phyloP scores from a whole-genome alignment of 164 flowering plant genomes.

The Warburgia ugandensis region DNA sequence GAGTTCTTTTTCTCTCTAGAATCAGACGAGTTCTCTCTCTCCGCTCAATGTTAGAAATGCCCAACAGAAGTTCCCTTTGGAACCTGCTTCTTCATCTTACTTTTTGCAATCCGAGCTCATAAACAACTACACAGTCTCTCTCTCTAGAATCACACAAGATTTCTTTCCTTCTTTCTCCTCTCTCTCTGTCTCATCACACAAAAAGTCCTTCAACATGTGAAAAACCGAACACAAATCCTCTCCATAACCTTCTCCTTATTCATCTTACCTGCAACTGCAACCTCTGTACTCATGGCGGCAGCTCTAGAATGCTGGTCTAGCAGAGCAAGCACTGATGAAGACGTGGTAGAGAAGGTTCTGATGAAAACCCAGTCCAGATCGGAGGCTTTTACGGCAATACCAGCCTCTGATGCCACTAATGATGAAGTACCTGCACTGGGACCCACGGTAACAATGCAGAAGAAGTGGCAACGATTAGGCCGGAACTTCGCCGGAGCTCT shows the following conservation, averaged over 20 bases:
- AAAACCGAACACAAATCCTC: no score
- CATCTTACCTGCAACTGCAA: not conserved
- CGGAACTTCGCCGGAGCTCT: conserved; percentile 77
- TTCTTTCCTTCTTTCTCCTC: no score
- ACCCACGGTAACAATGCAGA: conserved; percentile 37
- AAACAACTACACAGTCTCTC: no score
- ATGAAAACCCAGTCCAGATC: conserved; percentile 75
- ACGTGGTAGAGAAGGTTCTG: conserved; percentile 80
- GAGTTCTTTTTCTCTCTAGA: no score
- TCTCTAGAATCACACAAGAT: no score
- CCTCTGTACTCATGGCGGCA: conserved; percentile 92
- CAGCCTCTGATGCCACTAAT: conserved; percentile 1
- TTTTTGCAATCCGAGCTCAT: no score
- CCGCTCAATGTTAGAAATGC: no score
- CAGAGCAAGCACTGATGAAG: conserved; percentile 75
- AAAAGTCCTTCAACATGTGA: no score
- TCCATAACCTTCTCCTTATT: not conserved
- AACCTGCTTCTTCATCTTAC: no score
- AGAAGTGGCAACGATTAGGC: conserved; percentile 59
- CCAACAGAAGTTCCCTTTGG: no score
- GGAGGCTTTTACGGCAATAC: conserved; percentile 24
- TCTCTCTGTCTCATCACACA: no score
- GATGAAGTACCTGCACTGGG: conserved; percentile 2
- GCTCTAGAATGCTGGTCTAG: conserved; percentile 97
- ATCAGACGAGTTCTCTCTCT: no score